A percentile compares a stretch with the other conserved stretches of the same genome.
Conservation (phyloP, 257 asterid species). For the Capsicum chinense region DNA sequence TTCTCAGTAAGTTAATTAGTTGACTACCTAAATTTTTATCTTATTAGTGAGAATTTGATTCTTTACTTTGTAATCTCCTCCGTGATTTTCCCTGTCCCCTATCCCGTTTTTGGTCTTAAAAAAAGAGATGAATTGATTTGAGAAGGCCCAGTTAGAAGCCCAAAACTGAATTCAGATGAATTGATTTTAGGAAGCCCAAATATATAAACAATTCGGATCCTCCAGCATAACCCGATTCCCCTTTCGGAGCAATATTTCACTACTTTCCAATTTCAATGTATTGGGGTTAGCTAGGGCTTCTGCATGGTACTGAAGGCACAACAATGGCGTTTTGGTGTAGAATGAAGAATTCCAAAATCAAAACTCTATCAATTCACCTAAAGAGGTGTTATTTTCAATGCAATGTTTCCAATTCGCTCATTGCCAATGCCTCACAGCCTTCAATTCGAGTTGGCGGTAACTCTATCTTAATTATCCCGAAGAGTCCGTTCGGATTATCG, state of each 20-base stretch:
- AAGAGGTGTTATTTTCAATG: conserved; percentile 43
- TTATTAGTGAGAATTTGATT: too few species aligned
- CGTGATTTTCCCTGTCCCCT: too few species aligned
- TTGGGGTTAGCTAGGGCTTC: background rate
- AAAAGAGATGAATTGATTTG: background rate
- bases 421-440: conserved; percentile 36
- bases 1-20: too few species aligned
- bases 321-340: conserved; percentile 68
- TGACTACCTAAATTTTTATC: too few species aligned
- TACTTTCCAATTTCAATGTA: background rate
- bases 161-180: background rate
- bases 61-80: too few species aligned
- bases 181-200: background rate
- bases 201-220: background rate
- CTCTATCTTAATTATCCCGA: conserved; percentile 33
- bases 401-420: conserved; percentile 37
- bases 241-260: conserved; percentile 34
- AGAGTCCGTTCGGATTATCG: conserved; percentile 39
- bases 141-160: conserved; percentile 13
- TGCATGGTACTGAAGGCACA: background rate
- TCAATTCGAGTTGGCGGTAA: conserved; percentile 35
- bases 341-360: conserved; percentile 55
- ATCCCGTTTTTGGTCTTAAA: too few species aligned
- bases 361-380: conserved; percentile 38
- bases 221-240: background rate